Base-by-base conservation (phyloP, 768 basidiomycete species). In the Boletus coccyginus region DNA sequence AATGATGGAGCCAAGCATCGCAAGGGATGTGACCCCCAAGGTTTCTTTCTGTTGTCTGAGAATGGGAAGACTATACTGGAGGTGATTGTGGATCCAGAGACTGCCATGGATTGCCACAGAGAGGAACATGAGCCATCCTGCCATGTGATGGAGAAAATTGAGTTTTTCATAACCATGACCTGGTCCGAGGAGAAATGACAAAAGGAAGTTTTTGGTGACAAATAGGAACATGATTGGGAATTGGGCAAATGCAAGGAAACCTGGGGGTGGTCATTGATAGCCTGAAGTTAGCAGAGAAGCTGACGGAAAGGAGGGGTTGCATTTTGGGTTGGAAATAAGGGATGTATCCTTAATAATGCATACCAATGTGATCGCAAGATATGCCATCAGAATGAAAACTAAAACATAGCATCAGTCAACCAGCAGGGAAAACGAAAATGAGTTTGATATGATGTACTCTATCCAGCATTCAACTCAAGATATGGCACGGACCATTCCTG, bases 51-150 rank as follows among this genome's bases (percentile, higher is more conserved):
- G 81, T 35, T 79, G 78, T 0, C 83, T 83, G 7, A 93, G 66
- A 43, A 92, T 86, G 1, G 81, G 78, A 7, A 87, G 71, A 13
- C 69, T 71, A 59, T 78, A 84, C 41, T 73, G 65, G 2, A 88
- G 57, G 63, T 91, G 88, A 58, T 91, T 90, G 40, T 78, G 74
- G 46, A 92, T 88, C 92, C 92, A 94, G 21, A 93, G 73, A 0
- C 81, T 65, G 9, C 71, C 87, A 73, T 74, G 92, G 27, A 71
- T 69, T 1, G 40, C 50, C 0, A 73, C 77, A 11, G 68, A 63
- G 33, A 81, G 71, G 61, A 83, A 80, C 65, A 85, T 74, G 24
- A 77, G 67, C 11, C 86, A 74, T 1, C 83, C 85, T 0, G 80
- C 66, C 83, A 84, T 86, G 6, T 83, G 78, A 62, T 86, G 83